phyloP scores from a whole-genome alignment of 2,329 filamentous ascomycete genomes.

The Apiospora marii region DNA sequence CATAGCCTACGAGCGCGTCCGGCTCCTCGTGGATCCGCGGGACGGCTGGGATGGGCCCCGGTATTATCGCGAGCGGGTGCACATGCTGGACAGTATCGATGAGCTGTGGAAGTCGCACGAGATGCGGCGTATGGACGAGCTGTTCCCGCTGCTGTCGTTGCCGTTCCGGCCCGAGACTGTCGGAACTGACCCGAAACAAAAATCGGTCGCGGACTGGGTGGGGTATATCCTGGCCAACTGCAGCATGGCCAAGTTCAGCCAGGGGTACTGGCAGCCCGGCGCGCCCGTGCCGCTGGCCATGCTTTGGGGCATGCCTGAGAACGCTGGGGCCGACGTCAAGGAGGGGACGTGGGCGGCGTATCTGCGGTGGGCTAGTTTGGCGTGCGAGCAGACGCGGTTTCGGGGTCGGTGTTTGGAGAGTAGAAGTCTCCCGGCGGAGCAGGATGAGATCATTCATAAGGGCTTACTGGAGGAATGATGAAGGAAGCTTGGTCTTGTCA shows the following conservation, averaged over 20 bases:
- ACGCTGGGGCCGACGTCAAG: conserved; percentile 41
- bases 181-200: conserved; percentile 23
- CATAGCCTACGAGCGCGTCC: conserved; percentile 42
- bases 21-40: conserved; percentile 43
- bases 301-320: conserved; percentile 43
- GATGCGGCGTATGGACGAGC: conserved; percentile 29
- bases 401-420: too few species aligned
- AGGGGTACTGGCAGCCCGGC: conserved; percentile 39
- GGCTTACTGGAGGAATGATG: too few species aligned
- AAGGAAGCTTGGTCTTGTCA: too few species aligned
- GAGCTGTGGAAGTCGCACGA: too few species aligned
- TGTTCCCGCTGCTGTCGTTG: conserved; percentile 34
- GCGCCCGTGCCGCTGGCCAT: conserved; percentile 40
- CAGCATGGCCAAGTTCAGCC: conserved; percentile 45
- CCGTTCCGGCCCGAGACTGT: conserved; percentile 35
- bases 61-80: too few species aligned
- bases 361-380: conserved; percentile 29
- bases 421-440: too few species aligned
- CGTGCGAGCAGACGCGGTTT: too few species aligned
- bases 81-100: too few species aligned
- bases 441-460: too few species aligned
- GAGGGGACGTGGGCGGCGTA: conserved; percentile 42
- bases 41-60: conserved; percentile 43
- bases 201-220: too few species aligned
- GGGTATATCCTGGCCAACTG: conserved; percentile 39